Conservation (phyloP, 805 yeast genomes). For the Sugiyamaella smithiae region DNA sequence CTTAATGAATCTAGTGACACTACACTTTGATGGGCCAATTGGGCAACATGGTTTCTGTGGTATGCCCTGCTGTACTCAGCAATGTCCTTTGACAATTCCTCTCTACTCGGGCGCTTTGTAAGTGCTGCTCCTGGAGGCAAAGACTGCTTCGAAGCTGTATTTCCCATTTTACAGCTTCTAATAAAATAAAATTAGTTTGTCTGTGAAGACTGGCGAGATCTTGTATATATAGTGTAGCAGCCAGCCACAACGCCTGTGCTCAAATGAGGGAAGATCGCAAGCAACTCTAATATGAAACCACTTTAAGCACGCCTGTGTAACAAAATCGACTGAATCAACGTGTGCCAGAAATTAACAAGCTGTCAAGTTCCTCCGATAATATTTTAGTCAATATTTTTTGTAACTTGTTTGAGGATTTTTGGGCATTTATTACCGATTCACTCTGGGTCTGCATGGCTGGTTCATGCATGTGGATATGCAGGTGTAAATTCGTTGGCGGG, state of each 20-base stretch:
- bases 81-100: not conserved
- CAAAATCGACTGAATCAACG: not conserved
- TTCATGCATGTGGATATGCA: not conserved
- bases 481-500: conserved; percentile 1
- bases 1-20: not conserved
- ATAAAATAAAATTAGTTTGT: too few relatives aligned
- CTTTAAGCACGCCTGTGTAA: too few relatives aligned
- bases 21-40: not conserved
- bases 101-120: not conserved
- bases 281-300: too few relatives aligned
- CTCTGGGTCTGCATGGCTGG: not conserved
- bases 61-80: not conserved
- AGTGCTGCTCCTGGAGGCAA: not conserved
- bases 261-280: too few relatives aligned
- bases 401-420: not conserved
- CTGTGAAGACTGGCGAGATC: not conserved
- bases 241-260: not conserved
- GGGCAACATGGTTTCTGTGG: not conserved
- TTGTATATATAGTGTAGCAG: not conserved
- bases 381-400: too few relatives aligned
- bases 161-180: too few relatives aligned
- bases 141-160: not conserved
- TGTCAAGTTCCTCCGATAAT: not conserved
- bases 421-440: not conserved
- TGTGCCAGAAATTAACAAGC: not conserved